Evolutionary conservation across 2,329 filamentous ascomycete genomes (phyloP), one percentile per base, ranked within the genome.

Genomic region (Leptographium procerum): DNA sequence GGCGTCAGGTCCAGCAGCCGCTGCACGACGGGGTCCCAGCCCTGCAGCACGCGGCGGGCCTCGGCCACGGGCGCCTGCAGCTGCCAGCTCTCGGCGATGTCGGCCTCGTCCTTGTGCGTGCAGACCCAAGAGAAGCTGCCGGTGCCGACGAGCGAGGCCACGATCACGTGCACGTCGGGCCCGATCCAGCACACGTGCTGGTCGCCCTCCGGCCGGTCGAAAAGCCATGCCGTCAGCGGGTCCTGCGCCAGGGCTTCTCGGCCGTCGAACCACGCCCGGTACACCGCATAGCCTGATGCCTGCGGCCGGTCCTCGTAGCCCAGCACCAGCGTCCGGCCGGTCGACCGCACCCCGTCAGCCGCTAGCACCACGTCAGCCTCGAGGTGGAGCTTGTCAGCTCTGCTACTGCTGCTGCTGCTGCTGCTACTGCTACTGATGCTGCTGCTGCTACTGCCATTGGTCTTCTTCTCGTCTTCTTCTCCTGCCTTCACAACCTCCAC

Each of bases 91-190:
- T n/a, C n/a, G 10, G 29, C 57, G 0, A 71, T 68, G 34, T 74
- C 69, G 0, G 65, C 65, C 7, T 64, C 54, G 60, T 77, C 75
- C 10, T 66, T 66, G 61, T 77, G 73, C 7, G 72, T 75, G 0
- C 77, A 64, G 0, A 77, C 75, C 71, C 77, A 72, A 61, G 77
- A 77, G 65, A 76, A 77, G 0, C 71, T 67, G 51, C 72, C 69
- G 2, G 73, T 73, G 1, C 65, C 66, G 1, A 72, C 68, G 11
- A 78, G 78, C 5, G 66, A 67, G 60, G 75, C 76, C 0, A 73
- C 72, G 73, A 78, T 77, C 14, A 75, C 73, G 59, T 77, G 75
- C 1, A 72, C 63, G 22, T 70, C 64, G 26, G 72, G 65, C 5
- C 73, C 73, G 40, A 76, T 70, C 73, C 72, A 73, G 36, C 9